phyloP scores from a whole-genome alignment of 2,329 filamentous ascomycete genomes.

The Teratosphaeria nubilosa region DNA sequence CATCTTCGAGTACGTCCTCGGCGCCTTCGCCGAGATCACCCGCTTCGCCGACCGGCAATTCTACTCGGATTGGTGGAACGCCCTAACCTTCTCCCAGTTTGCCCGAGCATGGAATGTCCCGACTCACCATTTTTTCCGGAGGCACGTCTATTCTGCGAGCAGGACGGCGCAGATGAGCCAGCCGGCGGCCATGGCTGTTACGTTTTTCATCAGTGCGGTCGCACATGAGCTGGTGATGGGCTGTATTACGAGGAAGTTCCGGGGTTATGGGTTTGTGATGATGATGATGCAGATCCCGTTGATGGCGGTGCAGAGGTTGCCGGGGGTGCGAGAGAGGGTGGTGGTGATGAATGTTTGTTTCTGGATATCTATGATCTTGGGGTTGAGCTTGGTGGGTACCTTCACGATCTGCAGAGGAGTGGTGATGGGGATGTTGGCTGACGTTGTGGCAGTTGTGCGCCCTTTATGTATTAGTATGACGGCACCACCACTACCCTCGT shows the following conservation, averaged over 20 bases:
- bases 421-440: neutral
- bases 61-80: slow-evolving; percentile 67
- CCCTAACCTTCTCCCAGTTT: too few relatives aligned
- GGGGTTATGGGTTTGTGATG: slow-evolving; percentile 85
- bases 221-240: slow-evolving; percentile 96
- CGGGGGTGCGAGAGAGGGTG: slow-evolving; percentile 61
- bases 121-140: slow-evolving; percentile 86
- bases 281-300: slow-evolving; percentile 98
- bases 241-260: slow-evolving; percentile 92
- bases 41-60: slow-evolving; percentile 88
- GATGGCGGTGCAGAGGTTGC: slow-evolving; percentile 77
- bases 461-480: neutral
- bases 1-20: slow-evolving; percentile 94
- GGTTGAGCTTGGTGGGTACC: slow-evolving; percentile 22
- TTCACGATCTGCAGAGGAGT: too few relatives aligned
- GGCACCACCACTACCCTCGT: neutral
- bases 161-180: slow-evolving; percentile 61
- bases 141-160: slow-evolving; percentile 85
- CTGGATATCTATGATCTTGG: slow-evolving; percentile 27
- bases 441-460: neutral
- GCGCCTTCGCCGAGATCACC: slow-evolving; percentile 79
- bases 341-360: slow-evolving; percentile 54
- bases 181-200: slow-evolving; percentile 71
- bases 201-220: slow-evolving; percentile 79
- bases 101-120: slow-evolving; percentile 96